These are phyloP conservation scores for Selenicereus undatus DNA, from an alignment of 148 eudicot genomes.

Conservation along the genomic window DNA sequence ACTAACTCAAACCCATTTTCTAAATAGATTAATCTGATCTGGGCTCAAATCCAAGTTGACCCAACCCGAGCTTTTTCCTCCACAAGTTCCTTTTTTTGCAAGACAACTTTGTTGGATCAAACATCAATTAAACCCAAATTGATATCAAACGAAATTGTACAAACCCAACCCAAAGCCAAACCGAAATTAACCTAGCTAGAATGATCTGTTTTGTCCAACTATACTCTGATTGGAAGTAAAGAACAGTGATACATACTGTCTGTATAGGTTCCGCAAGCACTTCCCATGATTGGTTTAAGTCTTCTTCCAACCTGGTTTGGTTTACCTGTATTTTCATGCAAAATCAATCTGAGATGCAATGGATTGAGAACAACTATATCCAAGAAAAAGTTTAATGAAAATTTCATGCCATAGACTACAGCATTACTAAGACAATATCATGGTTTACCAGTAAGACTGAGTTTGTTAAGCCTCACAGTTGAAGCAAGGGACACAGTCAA, in stretches of 20 bases:
- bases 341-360: not conserved
- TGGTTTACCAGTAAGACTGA: not conserved
- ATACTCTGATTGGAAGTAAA: not conserved
- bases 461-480: not conserved
- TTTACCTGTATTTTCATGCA: constrained; percentile 55
- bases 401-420: not conserved
- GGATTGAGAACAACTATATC: not conserved
- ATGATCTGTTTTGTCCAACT: too few species aligned
- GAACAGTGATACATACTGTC: constrained; percentile 52
- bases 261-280: constrained; percentile 98
- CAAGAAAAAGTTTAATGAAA: not conserved
- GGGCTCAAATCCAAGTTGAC: too few species aligned
- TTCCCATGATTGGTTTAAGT: constrained; percentile 82
- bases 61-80: too few species aligned
- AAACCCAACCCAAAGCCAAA: too few species aligned
- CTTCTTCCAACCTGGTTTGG: constrained; percentile 63
- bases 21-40: too few species aligned
- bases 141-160: too few species aligned
- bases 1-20: too few species aligned
- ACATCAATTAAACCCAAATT: too few species aligned
- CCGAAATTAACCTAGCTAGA: too few species aligned
- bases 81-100: too few species aligned
- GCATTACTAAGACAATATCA: not conserved
- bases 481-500: not conserved
- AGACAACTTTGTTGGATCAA: too few species aligned